Percentiles rank a stretch among this genome's conserved stretches.
phyloP scores from a whole-genome alignment of 1,284 basidiomycete species.

The Volvariella volvacea region DNA sequence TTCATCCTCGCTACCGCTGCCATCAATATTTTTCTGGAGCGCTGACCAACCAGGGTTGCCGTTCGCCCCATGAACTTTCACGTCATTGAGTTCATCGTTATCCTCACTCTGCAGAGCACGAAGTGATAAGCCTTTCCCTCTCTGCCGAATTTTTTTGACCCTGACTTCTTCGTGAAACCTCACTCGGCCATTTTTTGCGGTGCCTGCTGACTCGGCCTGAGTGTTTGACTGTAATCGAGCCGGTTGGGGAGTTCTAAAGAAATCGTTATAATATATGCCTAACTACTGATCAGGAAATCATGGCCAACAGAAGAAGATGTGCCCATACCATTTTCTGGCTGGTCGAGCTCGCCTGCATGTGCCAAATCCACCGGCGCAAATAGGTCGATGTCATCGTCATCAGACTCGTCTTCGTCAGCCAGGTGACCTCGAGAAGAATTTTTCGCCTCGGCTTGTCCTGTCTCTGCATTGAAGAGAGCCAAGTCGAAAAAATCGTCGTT shows the following conservation, averaged over 20 bases:
- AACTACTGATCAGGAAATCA: slow-evolving; percentile 10
- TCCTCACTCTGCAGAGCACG: slow-evolving; percentile 31
- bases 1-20: slow-evolving; percentile 18
- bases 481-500: slow-evolving; percentile 95
- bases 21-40: slow-evolving; percentile 21
- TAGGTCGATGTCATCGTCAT: slow-evolving; percentile 55
- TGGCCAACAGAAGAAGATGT: slow-evolving; percentile 1
- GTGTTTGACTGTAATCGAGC: slow-evolving; percentile 12
- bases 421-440: slow-evolving; percentile 56
- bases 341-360: slow-evolving; percentile 35
- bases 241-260: slow-evolving; percentile 61
- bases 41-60: slow-evolving; percentile 13
- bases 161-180: slow-evolving; percentile 79
- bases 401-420: slow-evolving; percentile 52
- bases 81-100: slow-evolving; percentile 22
- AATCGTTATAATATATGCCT: slow-evolving; percentile 67
- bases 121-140: slow-evolving; percentile 53
- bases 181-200: slow-evolving; percentile 29
- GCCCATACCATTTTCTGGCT: slow-evolving; percentile 35
- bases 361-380: slow-evolving; percentile 58
- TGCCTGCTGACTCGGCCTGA: slow-evolving; percentile 5
- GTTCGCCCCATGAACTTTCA: slow-evolving; percentile 14
- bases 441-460: slow-evolving; percentile 73
- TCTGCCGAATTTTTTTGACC: slow-evolving; percentile 70
- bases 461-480: slow-evolving; percentile 83